These are phyloP conservation scores for Kwoniella dejecticola DNA, from an alignment of 768 basidiomycete species.

Conservation along the genomic window DNA sequence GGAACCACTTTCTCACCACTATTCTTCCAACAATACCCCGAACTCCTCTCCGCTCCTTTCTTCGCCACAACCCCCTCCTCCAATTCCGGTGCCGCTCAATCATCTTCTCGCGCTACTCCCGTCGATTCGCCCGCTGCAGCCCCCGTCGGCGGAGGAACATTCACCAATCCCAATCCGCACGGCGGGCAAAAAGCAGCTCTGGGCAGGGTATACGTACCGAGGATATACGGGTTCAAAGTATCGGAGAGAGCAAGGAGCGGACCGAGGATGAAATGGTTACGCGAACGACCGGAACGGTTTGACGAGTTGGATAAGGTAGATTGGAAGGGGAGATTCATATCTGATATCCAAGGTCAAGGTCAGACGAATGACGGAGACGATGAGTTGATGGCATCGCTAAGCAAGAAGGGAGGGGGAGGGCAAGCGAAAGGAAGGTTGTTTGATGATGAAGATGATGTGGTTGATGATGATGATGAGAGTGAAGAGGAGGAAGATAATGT, in stretches of 20 bases:
- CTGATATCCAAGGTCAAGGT: conserved; percentile 15
- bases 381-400: conserved; percentile 1
- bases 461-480: conserved; percentile 63
- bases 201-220: conserved; percentile 82
- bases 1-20: conserved; percentile 98
- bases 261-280: conserved; percentile 95
- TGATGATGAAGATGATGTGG: conserved; percentile 58
- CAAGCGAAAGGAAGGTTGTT: conserved; percentile 43
- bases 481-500: conserved; percentile 60
- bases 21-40: conserved; percentile 96
- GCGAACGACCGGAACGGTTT: conserved; percentile 77
- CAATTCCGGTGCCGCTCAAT: conserved; percentile 16
- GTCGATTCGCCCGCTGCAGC: not conserved
- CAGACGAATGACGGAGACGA: conserved; percentile 48
- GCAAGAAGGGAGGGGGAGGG: conserved; percentile 8
- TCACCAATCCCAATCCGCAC: conserved; percentile 78
- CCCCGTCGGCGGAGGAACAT: conserved; percentile 58
- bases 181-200: conserved; percentile 75
- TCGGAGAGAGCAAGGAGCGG: conserved; percentile 92
- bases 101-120: conserved; percentile 6
- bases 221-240: conserved; percentile 97
- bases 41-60: conserved; percentile 90
- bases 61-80: conserved; percentile 58
- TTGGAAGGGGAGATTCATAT: conserved; percentile 80
- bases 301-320: conserved; percentile 85